Base-by-base conservation (phyloP, 108 stramenopile genomes). In the Fragilariopsis cylindrus region DNA sequence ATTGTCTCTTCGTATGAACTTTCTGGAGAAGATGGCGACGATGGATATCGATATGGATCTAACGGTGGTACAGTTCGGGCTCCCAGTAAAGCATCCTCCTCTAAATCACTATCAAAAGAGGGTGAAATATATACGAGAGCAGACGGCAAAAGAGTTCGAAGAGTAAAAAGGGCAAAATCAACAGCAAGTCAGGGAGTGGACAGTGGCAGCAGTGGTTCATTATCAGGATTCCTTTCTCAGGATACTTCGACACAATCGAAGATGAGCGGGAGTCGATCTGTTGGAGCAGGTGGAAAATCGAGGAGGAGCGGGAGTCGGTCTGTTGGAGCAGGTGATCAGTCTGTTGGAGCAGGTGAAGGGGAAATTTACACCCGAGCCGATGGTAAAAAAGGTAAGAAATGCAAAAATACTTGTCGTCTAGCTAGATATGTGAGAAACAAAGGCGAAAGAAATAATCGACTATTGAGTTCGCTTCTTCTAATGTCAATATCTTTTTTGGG, bases 361-460 rank as follows among this genome's bases (percentile, higher is more conserved):
- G 79, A 84, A 77, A 70, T 84, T 50, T 85, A 85, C 48, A 75
- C 77, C 58, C 74, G 81, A 52, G 75, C 77, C 2, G 85, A 85
- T 60, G 85, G 85, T 21, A 85, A 82, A 63, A 82, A 82, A 58
- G 72, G 67, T 73, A 60, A 50, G 72, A 57, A 50, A 41, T 50
- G 8, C 41, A 65, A 65, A 53, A n/a, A 53, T 15, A 12, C 12
- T 65, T 40, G 8, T 60, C 58, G 21, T 16, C 8, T 16, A 18
- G 16, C 8, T 60, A 12, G 58, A 60, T 8, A 60, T 9, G 16
- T 60, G 47, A 30, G 30, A 30, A 30, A 30, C 30, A 30, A 30
- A 30, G 30, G 30, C 30, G 30, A 30, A 30, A 30, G 30, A 30
- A 30, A 30, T 30, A 30, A 30, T 30, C 30, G 30, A 30, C 30